A percentile compares a stretch with the other conserved stretches of the same genome.
Evolutionary conservation across 108 stramenopile species (phyloP).

Genomic region (Cyclotella choctawhatcheeana): DNA sequence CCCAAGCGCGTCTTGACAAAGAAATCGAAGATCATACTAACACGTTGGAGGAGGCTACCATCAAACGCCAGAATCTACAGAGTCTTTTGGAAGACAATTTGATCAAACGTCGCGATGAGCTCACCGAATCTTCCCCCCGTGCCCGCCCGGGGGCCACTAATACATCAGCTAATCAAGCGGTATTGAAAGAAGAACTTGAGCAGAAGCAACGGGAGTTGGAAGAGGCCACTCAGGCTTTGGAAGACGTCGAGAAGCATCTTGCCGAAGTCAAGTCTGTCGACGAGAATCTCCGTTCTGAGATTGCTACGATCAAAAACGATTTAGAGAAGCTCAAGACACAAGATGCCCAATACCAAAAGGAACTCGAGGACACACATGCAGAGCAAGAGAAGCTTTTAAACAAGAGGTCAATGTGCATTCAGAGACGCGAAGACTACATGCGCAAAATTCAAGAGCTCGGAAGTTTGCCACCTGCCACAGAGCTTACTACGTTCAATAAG

Average conservation of each 20-base stretch:
- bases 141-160: slow-evolving; percentile 41
- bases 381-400: slow-evolving; percentile 78
- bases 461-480: slow-evolving; percentile 83
- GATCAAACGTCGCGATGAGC: slow-evolving; percentile 76
- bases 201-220: slow-evolving; percentile 66
- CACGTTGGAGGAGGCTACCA: slow-evolving; percentile 66
- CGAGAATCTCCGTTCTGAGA: slow-evolving; percentile 60
- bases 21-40: slow-evolving; percentile 73
- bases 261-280: slow-evolving; percentile 62
- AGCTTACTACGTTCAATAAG: slow-evolving; percentile 76
- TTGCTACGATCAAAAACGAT: slow-evolving; percentile 73
- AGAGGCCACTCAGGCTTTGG: slow-evolving; percentile 59
- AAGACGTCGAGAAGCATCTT: slow-evolving; percentile 66
- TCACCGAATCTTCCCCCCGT: slow-evolving; percentile 59
- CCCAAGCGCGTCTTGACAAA: slow-evolving; percentile 51
- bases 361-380: slow-evolving; percentile 72
- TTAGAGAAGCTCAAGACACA: slow-evolving; percentile 78
- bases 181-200: slow-evolving; percentile 65
- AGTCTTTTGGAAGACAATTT: slow-evolving; percentile 87
- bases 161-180: slow-evolving; percentile 50
- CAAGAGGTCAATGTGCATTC: slow-evolving; percentile 89
- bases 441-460: slow-evolving; percentile 94
- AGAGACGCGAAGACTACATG: slow-evolving; percentile 87
- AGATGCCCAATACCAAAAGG: slow-evolving; percentile 65
- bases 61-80: slow-evolving; percentile 68